These are phyloP conservation scores for Xylaria telfairii DNA, from an alignment of 495 filamentous ascomycete genomes.

Conservation along the genomic window DNA sequence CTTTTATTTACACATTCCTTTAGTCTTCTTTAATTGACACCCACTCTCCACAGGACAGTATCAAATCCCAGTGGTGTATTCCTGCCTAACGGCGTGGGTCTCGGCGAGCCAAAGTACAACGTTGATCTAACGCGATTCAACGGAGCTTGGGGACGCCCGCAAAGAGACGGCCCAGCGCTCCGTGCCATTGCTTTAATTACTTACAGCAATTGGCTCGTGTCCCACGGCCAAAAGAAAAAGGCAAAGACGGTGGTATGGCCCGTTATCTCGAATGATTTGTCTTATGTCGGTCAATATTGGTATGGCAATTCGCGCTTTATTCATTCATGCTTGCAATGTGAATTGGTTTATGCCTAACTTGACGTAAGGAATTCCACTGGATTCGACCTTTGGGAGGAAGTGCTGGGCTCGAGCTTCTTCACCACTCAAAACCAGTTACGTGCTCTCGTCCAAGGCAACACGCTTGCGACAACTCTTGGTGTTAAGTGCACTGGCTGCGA, in stretches of 20 bases:
- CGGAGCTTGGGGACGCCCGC: slow-evolving; percentile 67
- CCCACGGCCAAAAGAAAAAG: slow-evolving; percentile 36
- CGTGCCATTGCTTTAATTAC: slow-evolving; percentile 54
- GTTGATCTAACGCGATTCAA: slow-evolving; percentile 60
- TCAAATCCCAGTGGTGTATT: slow-evolving; percentile 52
- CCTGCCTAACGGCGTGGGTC: slow-evolving; percentile 50
- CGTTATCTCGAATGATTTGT: slow-evolving; percentile 62
- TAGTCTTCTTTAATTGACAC: no score
- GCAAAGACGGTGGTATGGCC: slow-evolving; percentile 55
- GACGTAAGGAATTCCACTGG: slow-evolving; percentile 47
- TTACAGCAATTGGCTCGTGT: slow-evolving; percentile 45
- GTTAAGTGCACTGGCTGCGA: slow-evolving; percentile 51
- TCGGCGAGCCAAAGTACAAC: slow-evolving; percentile 68
- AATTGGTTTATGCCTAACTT: not conserved
- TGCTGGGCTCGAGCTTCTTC: slow-evolving; percentile 62
- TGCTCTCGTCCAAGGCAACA: slow-evolving; percentile 46
- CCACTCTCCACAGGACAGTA: slow-evolving; percentile 13
- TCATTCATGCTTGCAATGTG: slow-evolving; percentile 36
- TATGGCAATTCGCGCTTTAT: slow-evolving; percentile 30
- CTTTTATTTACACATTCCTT: slow-evolving; percentile 49
- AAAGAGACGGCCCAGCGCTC: slow-evolving; percentile 66
- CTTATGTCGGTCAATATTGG: slow-evolving; percentile 63
- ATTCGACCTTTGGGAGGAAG: slow-evolving; percentile 63
- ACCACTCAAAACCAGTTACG: slow-evolving; percentile 25
- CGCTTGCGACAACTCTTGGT: slow-evolving; percentile 32